A percentile compares a stretch with the other conserved stretches of the same genome.
phyloP scores from a whole-genome alignment of 208 protist species.

The Leptomonas pyrrhocoris region DNA sequence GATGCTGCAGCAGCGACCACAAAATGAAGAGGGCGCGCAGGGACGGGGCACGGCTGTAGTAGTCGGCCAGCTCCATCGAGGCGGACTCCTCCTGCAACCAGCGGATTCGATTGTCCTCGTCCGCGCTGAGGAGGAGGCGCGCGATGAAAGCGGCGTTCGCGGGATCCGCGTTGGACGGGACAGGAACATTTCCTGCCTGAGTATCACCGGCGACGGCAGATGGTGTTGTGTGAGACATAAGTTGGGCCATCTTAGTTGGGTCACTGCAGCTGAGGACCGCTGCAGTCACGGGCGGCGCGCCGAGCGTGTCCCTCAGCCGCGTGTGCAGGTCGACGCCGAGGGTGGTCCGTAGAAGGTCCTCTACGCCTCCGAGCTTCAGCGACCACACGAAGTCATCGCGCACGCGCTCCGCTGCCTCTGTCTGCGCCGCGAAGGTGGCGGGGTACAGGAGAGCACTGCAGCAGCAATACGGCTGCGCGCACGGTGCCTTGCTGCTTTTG shows the following conservation, averaged over 20 bases:
- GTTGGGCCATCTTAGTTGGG: conserved; percentile 4
- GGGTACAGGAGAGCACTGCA: conserved; percentile 42
- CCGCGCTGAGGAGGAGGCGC: conserved; percentile 58
- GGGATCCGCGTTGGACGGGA: neutral
- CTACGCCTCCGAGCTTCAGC: conserved; percentile 57
- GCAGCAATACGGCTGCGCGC: conserved; percentile 19
- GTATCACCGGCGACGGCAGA: neutral
- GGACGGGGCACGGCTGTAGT: conserved; percentile 68
- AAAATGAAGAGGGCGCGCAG: conserved; percentile 77
- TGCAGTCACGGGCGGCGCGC: neutral
- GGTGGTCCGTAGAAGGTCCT: conserved; percentile 34
- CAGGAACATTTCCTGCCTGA: neutral
- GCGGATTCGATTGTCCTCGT: conserved; percentile 77
- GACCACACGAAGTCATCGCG: conserved; percentile 67
- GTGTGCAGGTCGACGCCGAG: conserved; percentile 29
- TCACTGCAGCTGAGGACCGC: conserved; percentile 30
- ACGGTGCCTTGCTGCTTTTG: conserved; percentile 4
- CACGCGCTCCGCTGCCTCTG: conserved; percentile 34
- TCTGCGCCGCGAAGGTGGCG: neutral
- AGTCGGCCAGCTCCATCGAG: conserved; percentile 32
- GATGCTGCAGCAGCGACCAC: conserved; percentile 37
- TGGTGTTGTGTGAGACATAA: neutral
- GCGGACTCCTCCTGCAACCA: conserved; percentile 76
- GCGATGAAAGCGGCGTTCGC: conserved; percentile 31
- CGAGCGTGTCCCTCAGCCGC: conserved; percentile 33